Percentiles rank a stretch among this genome's conserved stretches.
Evolutionary conservation across 192 early-diverging fungal genomes (phyloP).

Genomic region (Podila epicladia): DNA sequence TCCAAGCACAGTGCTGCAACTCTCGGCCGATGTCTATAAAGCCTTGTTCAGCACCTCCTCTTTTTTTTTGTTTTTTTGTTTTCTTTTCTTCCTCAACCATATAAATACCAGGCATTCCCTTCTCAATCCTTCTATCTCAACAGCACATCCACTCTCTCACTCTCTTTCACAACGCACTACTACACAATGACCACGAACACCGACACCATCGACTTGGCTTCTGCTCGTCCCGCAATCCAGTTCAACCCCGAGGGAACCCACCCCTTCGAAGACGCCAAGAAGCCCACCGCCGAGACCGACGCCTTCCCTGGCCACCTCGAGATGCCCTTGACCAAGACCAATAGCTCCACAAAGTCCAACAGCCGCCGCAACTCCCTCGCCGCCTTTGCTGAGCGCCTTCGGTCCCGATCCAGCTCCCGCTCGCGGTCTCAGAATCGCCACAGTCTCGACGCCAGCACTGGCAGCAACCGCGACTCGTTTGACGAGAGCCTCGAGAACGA

Average conservation of each 20-base stretch:
- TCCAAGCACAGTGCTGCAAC: no score
- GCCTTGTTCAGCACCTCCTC: not conserved
- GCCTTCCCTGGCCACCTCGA: constrained; percentile 6
- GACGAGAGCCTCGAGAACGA: constrained; percentile 9
- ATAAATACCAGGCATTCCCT: not conserved
- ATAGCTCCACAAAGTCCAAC: constrained; percentile 10
- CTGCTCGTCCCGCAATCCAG: constrained; percentile 10
- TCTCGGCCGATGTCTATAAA: not conserved
- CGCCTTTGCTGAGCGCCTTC: constrained; percentile 32
- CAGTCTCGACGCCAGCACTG: constrained; percentile 1
- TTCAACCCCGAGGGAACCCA: constrained; percentile 17
- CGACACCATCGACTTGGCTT: constrained; percentile 2
- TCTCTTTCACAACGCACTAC: constrained; percentile 1
- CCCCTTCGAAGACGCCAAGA: constrained; percentile 6
- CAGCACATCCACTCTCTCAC: not conserved
- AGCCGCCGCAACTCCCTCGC: constrained; percentile 24
- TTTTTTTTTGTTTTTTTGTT: constrained; percentile 3
- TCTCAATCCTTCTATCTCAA: not conserved
- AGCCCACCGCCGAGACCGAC: not conserved
- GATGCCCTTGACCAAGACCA: not conserved
- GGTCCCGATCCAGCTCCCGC: constrained; percentile 21
- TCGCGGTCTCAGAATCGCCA: constrained; percentile 16
- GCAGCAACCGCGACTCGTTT: not conserved
- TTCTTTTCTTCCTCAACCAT: not conserved
- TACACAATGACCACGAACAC: not conserved